Conservation (phyloP, 2,329 filamentous ascomycete species). For the Ascosphaera acerosa region DNA sequence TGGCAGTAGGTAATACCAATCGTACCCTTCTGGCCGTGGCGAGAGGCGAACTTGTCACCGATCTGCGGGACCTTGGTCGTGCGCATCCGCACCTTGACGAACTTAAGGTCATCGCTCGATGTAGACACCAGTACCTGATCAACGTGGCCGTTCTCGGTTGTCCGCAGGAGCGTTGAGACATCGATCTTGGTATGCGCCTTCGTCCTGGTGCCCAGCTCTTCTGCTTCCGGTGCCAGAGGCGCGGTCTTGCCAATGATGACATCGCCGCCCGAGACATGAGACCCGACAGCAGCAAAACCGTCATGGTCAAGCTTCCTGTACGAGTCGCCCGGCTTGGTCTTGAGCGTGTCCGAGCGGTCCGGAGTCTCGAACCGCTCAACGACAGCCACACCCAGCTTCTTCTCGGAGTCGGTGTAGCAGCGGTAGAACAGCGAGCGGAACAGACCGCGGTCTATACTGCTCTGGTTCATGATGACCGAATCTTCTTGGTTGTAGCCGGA, state of each 20-base stretch:
- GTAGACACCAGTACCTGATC: conserved; percentile 86
- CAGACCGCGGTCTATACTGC: conserved; percentile 86
- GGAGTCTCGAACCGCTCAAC: conserved; percentile 94
- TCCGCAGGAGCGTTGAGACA: conserved; percentile 79
- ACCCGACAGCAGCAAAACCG: conserved; percentile 78
- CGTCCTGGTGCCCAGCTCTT: conserved; percentile 80
- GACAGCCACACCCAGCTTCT: conserved; percentile 78
- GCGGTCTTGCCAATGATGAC: conserved; percentile 99
- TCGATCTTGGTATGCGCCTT: conserved; percentile 81
- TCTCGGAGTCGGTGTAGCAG: conserved; percentile 91
- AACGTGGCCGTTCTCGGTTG: conserved; percentile 90
- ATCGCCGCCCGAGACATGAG: conserved; percentile 88
- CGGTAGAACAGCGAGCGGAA: conserved; percentile 97
- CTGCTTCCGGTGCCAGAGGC: conserved; percentile 72
- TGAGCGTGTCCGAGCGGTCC: conserved; percentile 61
- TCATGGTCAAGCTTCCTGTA: conserved; percentile 97
- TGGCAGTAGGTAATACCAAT: conserved; percentile 96
- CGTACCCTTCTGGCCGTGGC: conserved; percentile 96
- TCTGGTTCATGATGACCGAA: conserved; percentile 99
- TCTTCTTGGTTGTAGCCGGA: conserved; percentile 99
- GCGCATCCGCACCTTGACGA: conserved; percentile 90
- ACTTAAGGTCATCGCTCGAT: conserved; percentile 78
- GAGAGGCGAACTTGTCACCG: conserved; percentile 96
- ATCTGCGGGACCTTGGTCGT: conserved; percentile 98
- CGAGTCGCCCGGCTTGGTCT: conserved; percentile 64